Evolutionary conservation across 1,284 basidiomycete species (phyloP).

Genomic region (Cystobasidium pallidum): DNA sequence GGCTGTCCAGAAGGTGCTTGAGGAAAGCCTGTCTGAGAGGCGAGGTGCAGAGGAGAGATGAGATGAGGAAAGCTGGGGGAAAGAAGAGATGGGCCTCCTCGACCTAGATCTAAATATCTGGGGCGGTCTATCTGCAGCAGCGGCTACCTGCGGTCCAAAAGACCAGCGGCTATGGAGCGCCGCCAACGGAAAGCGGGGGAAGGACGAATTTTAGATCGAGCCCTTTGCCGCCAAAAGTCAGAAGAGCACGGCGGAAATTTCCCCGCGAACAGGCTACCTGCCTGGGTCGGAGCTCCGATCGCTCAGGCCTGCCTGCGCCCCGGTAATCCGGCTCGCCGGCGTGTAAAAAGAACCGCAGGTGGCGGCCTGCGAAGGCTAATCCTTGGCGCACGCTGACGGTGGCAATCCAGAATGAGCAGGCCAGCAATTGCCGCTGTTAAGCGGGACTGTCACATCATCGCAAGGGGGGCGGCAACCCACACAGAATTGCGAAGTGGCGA

Average conservation of each 20-base stretch:
- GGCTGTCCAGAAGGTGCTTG: not conserved
- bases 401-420: not conserved
- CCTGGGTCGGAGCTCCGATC: conserved; percentile 3
- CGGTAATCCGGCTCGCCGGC: conserved; percentile 15
- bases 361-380: no score
- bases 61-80: conserved; percentile 12
- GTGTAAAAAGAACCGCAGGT: not conserved
- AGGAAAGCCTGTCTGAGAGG: not conserved
- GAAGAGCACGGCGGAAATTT: not conserved
- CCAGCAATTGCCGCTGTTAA: conserved; percentile 1
- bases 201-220: not conserved
- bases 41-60: conserved; percentile 1
- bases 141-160: conserved; percentile 12
- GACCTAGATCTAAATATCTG: not conserved
- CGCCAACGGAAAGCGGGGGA: not conserved
- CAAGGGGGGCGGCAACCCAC: not conserved
- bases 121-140: not conserved
- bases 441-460: not conserved
- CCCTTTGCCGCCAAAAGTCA: not conserved
- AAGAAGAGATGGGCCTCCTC: conserved; percentile 5
- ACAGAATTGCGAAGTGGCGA: no score
- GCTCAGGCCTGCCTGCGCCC: not conserved
- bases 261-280: not conserved
- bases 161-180: conserved; percentile 9
- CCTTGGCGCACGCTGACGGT: not conserved